Base-by-base conservation (phyloP, 768 basidiomycete genomes). In the Russula sp. region DNA sequence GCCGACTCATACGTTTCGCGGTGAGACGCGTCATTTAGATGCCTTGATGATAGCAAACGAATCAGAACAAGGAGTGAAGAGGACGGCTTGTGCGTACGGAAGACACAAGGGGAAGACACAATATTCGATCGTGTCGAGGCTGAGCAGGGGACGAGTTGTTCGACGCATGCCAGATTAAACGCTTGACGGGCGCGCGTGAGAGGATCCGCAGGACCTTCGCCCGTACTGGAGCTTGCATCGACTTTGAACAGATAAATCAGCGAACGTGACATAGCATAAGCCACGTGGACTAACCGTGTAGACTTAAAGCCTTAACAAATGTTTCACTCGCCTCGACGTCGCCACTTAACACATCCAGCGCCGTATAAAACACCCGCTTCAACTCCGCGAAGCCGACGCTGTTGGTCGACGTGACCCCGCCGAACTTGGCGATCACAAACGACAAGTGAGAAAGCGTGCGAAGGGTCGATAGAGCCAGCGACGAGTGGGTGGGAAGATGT, bases 1-100 rank as follows among this genome's bases (percentile, higher is more conserved):
- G 92, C 85, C 0, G 90, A 88, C 73, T 95, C 92, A 69, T 85
- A 94, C n/a, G 84, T 84, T 67, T 93, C 89, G 38, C 88, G 84
- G 67, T 90, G 79, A 16, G 61, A 62, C 1, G 84, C 68, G 62
- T 86, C 80, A 59, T 77, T 79, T 32, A 92, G 78, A 71, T 88
- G 82, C 20, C 90, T 92, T 48, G 50, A 30, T 24, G 24, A 58
- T 51, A 26, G 7, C 57, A 50, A 46, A 54, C 59, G 18, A 65
- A 61, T 62, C 53, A 36, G 32, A 55, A 38, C 32, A 57, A 54
- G 52, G 18, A 48, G 8, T 63, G 51, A 63, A 63, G 40, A 52
- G 46, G 36, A 54, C 48, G 36, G 74, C 38, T 14, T 32, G 36
- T 30, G 70, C 88, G 74, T 73, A 91, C 90, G 87, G 86, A 48